These are phyloP conservation scores for Cnidoscolus chayamansa DNA, from an alignment of 441 rosid genomes.

Conservation along the genomic window DNA sequence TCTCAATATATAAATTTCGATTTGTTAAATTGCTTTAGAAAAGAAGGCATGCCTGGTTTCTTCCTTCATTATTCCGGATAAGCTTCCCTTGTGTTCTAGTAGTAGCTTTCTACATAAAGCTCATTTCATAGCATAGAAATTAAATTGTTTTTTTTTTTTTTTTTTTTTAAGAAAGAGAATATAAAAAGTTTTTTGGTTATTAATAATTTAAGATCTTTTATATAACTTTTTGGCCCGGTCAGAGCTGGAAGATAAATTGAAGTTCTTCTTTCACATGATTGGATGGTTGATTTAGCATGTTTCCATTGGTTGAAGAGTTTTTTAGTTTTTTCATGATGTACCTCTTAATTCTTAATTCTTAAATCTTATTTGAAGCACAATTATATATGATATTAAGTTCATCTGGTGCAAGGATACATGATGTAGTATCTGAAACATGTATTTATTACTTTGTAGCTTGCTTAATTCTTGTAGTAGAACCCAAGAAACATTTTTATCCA, in stretches of 20 bases:
- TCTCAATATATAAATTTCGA: not conserved
- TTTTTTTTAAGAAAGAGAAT: not conserved
- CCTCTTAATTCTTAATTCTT: not conserved
- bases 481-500: not conserved
- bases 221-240: too few relatives aligned
- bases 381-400: not conserved
- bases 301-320: not conserved
- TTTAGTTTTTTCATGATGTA: not conserved
- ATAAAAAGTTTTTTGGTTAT: not conserved
- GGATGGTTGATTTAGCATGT: not conserved
- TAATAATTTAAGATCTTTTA: not conserved
- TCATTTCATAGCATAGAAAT: not conserved
- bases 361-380: not conserved
- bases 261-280: not conserved
- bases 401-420: not conserved
- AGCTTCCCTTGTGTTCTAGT: slow-evolving; percentile 25
- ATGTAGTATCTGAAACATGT: not conserved
- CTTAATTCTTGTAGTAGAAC: not conserved
- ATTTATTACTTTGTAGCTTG: not conserved
- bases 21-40: slow-evolving; percentile 9
- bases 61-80: slow-evolving; percentile 43
- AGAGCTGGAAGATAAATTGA: not conserved
- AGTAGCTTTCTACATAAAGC: slow-evolving; percentile 30
- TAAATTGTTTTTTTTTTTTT: too few relatives aligned
- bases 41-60: not conserved